Percentiles rank a stretch among this genome's conserved stretches.
phyloP scores from a whole-genome alignment of 1,139 yeast genomes.

The Saccharomyces hybrid region DNA sequence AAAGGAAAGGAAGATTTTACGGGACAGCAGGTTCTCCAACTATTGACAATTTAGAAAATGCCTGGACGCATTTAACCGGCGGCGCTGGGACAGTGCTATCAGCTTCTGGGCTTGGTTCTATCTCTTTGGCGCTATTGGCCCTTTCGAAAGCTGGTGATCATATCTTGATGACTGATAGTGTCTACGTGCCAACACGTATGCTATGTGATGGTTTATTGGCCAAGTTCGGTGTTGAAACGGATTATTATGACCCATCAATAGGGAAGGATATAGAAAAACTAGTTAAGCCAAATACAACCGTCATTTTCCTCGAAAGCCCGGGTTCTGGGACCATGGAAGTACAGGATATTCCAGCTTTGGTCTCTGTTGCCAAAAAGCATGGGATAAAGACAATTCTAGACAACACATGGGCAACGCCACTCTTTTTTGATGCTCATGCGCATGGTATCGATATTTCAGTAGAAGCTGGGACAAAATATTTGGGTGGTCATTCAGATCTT shows the following conservation, averaged over 20 bases:
- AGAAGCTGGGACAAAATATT: slow-evolving; percentile 12
- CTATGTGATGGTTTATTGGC: background rate
- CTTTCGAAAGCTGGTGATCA: slow-evolving; percentile 9
- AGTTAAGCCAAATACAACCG: slow-evolving; percentile 6
- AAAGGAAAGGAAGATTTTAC: slow-evolving; percentile 7
- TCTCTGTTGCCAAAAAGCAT: slow-evolving; percentile 6
- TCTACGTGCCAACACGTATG: slow-evolving; percentile 7
- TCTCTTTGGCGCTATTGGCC: slow-evolving; percentile 8
- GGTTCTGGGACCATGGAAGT: slow-evolving; percentile 10
- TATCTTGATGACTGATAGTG: slow-evolving; percentile 7
- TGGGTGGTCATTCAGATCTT: slow-evolving; percentile 12
- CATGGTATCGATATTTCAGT: slow-evolving; percentile 10
- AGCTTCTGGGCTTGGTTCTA: slow-evolving; percentile 9
- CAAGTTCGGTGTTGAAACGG: slow-evolving; percentile 6
- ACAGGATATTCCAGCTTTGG: slow-evolving; percentile 10
- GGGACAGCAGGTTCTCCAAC: slow-evolving; percentile 12
- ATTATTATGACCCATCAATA: slow-evolving; percentile 9
- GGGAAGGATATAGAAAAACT: slow-evolving; percentile 7
- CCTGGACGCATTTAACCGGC: slow-evolving; percentile 11
- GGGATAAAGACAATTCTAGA: slow-evolving; percentile 8
- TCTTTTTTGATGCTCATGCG: slow-evolving; percentile 9
- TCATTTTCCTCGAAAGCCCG: slow-evolving; percentile 10
- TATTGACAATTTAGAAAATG: slow-evolving; percentile 8
- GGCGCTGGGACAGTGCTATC: slow-evolving; percentile 11
- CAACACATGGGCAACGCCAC: slow-evolving; percentile 12